Evolutionary conservation across 1,284 basidiomycete species (phyloP).

Genomic region (Meira nashicola): DNA sequence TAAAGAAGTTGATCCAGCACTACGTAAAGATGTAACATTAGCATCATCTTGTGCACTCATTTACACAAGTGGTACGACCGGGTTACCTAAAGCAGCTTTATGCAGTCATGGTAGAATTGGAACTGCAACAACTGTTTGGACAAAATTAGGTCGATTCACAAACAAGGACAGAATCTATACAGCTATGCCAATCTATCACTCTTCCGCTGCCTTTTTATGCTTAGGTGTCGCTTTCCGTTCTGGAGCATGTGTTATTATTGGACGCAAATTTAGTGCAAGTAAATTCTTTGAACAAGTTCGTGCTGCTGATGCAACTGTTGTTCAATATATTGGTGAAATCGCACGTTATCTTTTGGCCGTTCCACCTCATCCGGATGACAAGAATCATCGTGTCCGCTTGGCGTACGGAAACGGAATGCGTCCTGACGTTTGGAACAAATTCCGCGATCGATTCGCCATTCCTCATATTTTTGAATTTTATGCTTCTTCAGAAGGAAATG

Average conservation of each 20-base stretch:
- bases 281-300: constrained; percentile 52
- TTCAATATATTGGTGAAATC: constrained; percentile 54
- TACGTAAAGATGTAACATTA: constrained; percentile 28
- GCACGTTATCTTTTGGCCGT: constrained; percentile 50
- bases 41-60: constrained; percentile 34
- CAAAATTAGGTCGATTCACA: constrained; percentile 30
- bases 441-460: constrained; percentile 51
- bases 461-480: constrained; percentile 51
- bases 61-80: constrained; percentile 45
- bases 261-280: constrained; percentile 52
- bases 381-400: constrained; percentile 52
- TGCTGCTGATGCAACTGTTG: constrained; percentile 46
- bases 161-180: constrained; percentile 50
- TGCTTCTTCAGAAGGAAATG: constrained; percentile 51
- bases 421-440: constrained; percentile 53
- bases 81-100: constrained; percentile 52
- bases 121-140: constrained; percentile 39
- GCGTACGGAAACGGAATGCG: constrained; percentile 54
- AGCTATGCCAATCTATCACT: constrained; percentile 52
- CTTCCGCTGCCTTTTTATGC: constrained; percentile 48
- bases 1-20: constrained; percentile 26
- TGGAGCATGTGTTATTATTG: constrained; percentile 51
- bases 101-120: constrained; percentile 51
- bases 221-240: constrained; percentile 41
- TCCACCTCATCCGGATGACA: constrained; percentile 47